Base-by-base conservation (phyloP, 805 yeast species). In the Cyberlindnera petersonii region DNA sequence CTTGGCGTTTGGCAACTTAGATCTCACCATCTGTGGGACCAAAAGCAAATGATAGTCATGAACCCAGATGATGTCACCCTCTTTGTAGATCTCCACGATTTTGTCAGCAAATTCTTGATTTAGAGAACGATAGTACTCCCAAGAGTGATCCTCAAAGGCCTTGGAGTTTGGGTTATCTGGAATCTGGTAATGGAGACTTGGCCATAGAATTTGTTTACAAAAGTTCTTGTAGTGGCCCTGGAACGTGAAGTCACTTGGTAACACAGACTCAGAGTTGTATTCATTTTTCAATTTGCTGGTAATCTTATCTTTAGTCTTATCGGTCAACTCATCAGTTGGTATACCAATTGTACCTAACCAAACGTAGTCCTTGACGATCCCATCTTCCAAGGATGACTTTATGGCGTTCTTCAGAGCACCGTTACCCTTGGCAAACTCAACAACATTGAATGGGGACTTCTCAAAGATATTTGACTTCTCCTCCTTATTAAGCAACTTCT, bases 171-270 rank as follows among this genome's bases (percentile, higher is more conserved):
- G 94, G 56, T 89, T 82, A 60, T 93, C 98, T 0, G 98, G 98
- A 26, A 91, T 86, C 60, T 91, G 96, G 58, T 93, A 93, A 39
- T 79, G 86, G 47, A 93, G 72, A 2, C 96, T 86, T 23, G 98
- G 98, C 98, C 98, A 93, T 45, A 93, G 66, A 27, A 93, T 86
- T 55, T 89, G 94, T 61, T 93, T 93, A 61, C 97, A 91, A 60
- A 84, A 93, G 37, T 86, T 85, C 42, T 78, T 79, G 61, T 93
- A 93, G 56, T 89, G 96, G 16, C 97, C 97, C 54, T 83, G 84
- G 52, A 87, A 86, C 1, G 87, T 79, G 22, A 76, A 63, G 60
- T 93, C 98, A 48, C 75, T 76, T 3, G 91, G 79, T 43, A 76
- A 77, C 3, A 88, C 85, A 0, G 87, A 77, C 42, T 72, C 74